These are phyloP conservation scores for Tricholoma furcatifolium DNA, from an alignment of 768 basidiomycete species.

Conservation along the genomic window DNA sequence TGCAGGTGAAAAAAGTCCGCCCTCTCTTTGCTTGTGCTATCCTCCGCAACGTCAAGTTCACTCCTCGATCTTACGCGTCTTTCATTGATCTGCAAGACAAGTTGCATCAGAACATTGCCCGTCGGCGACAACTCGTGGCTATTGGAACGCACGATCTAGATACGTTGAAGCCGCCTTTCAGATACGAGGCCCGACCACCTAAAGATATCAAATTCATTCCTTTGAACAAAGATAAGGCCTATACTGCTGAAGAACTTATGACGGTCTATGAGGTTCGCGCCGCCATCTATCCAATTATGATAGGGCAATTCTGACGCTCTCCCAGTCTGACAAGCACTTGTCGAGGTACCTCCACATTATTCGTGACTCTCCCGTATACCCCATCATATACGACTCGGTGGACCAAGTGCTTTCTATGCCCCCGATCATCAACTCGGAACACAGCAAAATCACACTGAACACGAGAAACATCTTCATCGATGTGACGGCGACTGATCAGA, in stretches of 20 bases:
- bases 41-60: constrained; percentile 88
- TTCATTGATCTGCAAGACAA: constrained; percentile 99
- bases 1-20: constrained; percentile 76
- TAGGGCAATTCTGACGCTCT: neutral
- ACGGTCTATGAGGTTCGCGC: constrained; percentile 80
- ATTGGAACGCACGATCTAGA: constrained; percentile 98
- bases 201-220: constrained; percentile 91
- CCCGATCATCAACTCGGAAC: constrained; percentile 96
- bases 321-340: constrained; percentile 88
- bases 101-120: constrained; percentile 93
- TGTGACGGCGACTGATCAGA: constrained; percentile 94
- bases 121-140: constrained; percentile 86
- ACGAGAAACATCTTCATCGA: constrained; percentile 96
- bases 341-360: constrained; percentile 89
- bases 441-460: constrained; percentile 94
- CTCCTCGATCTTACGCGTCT: constrained; percentile 84
- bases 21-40: constrained; percentile 91
- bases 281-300: neutral
- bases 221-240: constrained; percentile 72
- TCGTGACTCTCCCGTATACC: constrained; percentile 92
- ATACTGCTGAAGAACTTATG: constrained; percentile 92
- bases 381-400: constrained; percentile 91
- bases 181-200: constrained; percentile 80
- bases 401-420: constrained; percentile 94
- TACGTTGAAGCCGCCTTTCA: constrained; percentile 82